These are phyloP conservation scores for Terfezia claveryi DNA, from an alignment of 495 filamentous ascomycete genomes.

Conservation along the genomic window DNA sequence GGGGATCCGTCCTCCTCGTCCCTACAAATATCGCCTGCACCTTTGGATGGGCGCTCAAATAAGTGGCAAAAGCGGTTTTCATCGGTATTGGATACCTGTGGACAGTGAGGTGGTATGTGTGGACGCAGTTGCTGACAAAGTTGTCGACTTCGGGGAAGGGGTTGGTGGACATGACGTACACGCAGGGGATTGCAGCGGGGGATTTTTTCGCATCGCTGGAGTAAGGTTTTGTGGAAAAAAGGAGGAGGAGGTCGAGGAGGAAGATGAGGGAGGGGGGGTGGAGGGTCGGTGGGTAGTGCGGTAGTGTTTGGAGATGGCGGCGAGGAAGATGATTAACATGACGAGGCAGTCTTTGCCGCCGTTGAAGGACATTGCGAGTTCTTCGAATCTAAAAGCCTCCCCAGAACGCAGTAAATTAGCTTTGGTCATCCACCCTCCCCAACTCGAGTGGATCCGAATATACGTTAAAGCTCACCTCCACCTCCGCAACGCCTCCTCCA, in stretches of 20 bases:
- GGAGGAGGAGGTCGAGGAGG: conserved; percentile 1
- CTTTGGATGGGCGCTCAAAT: conserved; percentile 36
- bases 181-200: conserved; percentile 36
- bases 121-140: conserved; percentile 46
- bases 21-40: conserved; percentile 82
- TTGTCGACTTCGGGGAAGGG: conserved; percentile 69
- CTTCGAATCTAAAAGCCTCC: conserved; percentile 32
- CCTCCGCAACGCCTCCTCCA: conserved; percentile 43
- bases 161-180: conserved; percentile 64
- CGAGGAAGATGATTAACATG: conserved; percentile 70
- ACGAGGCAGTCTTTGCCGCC: conserved; percentile 97
- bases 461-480: conserved; percentile 35
- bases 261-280: conserved; percentile 3
- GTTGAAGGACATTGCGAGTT: conserved; percentile 86
- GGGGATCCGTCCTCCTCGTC: conserved; percentile 77
- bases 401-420: not conserved
- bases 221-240: not conserved
- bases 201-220: not conserved
- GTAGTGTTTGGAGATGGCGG: conserved; percentile 29
- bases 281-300: conserved; percentile 9
- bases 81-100: conserved; percentile 56
- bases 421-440: not conserved
- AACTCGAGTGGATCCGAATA: not conserved
- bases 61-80: conserved; percentile 54
- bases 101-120: conserved; percentile 53